phyloP scores from a whole-genome alignment of 2,329 filamentous ascomycete genomes.

The Colletotrichum zoysiae region DNA sequence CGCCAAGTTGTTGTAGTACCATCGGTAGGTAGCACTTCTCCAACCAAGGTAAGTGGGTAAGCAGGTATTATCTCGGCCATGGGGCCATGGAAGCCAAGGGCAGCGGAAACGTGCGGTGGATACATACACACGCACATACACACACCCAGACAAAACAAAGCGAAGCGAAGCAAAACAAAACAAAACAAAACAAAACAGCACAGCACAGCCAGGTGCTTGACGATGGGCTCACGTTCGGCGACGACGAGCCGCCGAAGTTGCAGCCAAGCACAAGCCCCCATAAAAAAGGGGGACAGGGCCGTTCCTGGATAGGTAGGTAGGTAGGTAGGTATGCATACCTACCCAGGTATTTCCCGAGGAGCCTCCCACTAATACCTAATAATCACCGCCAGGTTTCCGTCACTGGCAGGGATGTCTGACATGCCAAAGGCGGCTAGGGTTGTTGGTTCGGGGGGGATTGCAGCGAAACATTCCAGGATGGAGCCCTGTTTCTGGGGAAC shows the following conservation, averaged over 20 bases:
- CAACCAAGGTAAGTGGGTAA: background rate
- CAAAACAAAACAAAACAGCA: background rate
- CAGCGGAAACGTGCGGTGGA: background rate
- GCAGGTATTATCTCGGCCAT: background rate
- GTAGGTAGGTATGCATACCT: too few relatives aligned
- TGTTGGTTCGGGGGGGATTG: conserved; percentile 1
- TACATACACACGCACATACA: background rate
- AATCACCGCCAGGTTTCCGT: too few relatives aligned
- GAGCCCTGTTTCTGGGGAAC: conserved; percentile 37
- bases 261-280: background rate
- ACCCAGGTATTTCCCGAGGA: too few relatives aligned
- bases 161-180: background rate
- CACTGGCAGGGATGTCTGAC: background rate
- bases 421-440: background rate
- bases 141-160: background rate
- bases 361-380: too few relatives aligned
- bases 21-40: background rate
- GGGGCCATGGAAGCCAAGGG: background rate
- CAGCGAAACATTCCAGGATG: conserved; percentile 23
- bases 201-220: conserved; percentile 1
- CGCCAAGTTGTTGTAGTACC: conserved; percentile 12
- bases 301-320: background rate
- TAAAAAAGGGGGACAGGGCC: background rate
- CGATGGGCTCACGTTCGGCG: background rate
- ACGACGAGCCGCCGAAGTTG: background rate